These are phyloP conservation scores for Scheffersomyces illinoinensis DNA, from an alignment of 1,139 yeast species.

Conservation along the genomic window DNA sequence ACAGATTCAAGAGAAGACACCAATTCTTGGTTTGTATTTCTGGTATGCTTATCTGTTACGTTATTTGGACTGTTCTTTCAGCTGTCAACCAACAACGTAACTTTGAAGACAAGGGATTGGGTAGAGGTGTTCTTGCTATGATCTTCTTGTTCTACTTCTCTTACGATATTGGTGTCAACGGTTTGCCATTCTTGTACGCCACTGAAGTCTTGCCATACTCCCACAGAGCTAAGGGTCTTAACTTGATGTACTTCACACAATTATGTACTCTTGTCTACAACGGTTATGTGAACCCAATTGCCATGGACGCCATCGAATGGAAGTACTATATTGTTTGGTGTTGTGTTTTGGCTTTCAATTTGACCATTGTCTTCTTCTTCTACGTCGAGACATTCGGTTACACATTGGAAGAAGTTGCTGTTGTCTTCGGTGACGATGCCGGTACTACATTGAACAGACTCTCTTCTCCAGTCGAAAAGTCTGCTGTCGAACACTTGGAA, in stretches of 20 bases:
- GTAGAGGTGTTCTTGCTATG: conserved; percentile 47
- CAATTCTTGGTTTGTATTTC: conserved; percentile 39
- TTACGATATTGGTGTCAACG: conserved; percentile 42
- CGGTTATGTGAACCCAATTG: conserved; percentile 59
- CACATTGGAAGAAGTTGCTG: conserved; percentile 55
- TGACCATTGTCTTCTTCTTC: conserved; percentile 38
- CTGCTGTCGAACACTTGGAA: background rate
- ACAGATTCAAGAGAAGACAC: conserved; percentile 44
- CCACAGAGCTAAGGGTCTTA: conserved; percentile 47
- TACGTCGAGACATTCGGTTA: conserved; percentile 54
- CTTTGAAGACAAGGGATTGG: conserved; percentile 30
- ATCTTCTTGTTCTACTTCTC: conserved; percentile 41
- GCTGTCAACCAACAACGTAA: conserved; percentile 41
- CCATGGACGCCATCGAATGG: conserved; percentile 60
- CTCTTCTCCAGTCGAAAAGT: background rate
- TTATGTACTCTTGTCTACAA: conserved; percentile 21
- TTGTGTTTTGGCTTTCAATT: conserved; percentile 38
- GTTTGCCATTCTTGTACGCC: conserved; percentile 38
- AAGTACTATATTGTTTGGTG: conserved; percentile 59
- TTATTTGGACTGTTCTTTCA: conserved; percentile 41
- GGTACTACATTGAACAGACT: background rate
- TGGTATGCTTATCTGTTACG: conserved; percentile 39
- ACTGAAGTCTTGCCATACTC: conserved; percentile 48
- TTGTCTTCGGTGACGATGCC: conserved; percentile 45
- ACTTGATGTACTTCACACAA: conserved; percentile 16